Percentiles rank a stretch among this genome's conserved stretches.
Conservation (phyloP, 2,329 filamentous ascomycete species). For the Epichloe typhina region DNA sequence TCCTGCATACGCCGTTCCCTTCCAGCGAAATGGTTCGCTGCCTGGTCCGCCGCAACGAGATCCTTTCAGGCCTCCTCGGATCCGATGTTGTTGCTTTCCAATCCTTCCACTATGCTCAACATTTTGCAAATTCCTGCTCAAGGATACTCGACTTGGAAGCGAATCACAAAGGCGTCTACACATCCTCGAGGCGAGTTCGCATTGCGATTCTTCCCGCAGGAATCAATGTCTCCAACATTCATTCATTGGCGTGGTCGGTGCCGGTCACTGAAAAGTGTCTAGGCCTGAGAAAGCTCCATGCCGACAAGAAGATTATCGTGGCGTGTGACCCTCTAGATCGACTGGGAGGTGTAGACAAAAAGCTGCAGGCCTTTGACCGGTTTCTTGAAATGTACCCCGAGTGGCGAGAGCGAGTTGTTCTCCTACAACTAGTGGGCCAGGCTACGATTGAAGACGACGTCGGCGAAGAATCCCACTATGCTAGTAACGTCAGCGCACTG, state of each 20-base stretch:
- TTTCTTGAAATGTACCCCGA: conserved; percentile 82
- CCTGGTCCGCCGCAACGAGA: conserved; percentile 71
- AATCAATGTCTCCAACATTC: conserved; percentile 68
- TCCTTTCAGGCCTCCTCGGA: conserved; percentile 76
- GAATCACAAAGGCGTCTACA: conserved; percentile 68
- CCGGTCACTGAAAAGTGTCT: conserved; percentile 57
- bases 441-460: conserved; percentile 69
- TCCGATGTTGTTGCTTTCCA: conserved; percentile 90
- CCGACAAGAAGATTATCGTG: conserved; percentile 82
- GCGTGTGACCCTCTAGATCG: conserved; percentile 86
- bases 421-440: conserved; percentile 82
- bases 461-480: conserved; percentile 63
- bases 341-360: conserved; percentile 81
- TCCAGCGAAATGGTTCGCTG: conserved; percentile 90
- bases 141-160: conserved; percentile 77
- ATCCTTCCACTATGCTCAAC: conserved; percentile 83
- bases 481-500: conserved; percentile 75
- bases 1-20: conserved; percentile 83
- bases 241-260: conserved; percentile 58
- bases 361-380: conserved; percentile 81
- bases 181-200: conserved; percentile 40
- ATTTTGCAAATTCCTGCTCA: conserved; percentile 88
- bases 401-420: conserved; percentile 78
- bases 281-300: conserved; percentile 61
- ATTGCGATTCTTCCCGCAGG: conserved; percentile 27